Evolutionary conservation across 257 asterid species (phyloP).

Genomic region (Mentha longifolia): DNA sequence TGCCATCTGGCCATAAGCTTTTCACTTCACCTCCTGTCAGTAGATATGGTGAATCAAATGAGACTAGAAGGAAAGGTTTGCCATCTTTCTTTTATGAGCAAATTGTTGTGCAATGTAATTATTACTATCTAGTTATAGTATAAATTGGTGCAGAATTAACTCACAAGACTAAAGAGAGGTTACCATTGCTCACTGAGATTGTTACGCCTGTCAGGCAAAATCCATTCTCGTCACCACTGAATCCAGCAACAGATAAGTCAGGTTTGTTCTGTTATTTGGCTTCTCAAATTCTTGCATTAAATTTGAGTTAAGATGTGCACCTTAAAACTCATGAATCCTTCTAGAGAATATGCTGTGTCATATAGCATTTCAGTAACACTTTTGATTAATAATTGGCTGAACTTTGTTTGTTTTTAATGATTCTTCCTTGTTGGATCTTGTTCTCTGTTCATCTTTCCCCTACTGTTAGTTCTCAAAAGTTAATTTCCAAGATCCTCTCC

Average conservation of each 20-base stretch:
- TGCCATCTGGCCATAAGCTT: too few species aligned
- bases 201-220: slow-evolving; percentile 47
- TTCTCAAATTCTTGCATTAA: slow-evolving; percentile 27
- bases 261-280: slow-evolving; percentile 47
- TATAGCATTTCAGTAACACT: slow-evolving; percentile 22
- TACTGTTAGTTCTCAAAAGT: slow-evolving; percentile 5
- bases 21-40: slow-evolving; percentile 46
- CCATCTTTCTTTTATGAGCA: slow-evolving; percentile 11
- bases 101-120: slow-evolving; percentile 14
- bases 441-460: slow-evolving; percentile 3
- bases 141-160: slow-evolving; percentile 51
- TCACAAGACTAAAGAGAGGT: slow-evolving; percentile 35
- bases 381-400: slow-evolving; percentile 13
- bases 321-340: slow-evolving; percentile 23
- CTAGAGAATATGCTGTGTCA: slow-evolving; percentile 26
- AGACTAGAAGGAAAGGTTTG: slow-evolving; percentile 40
- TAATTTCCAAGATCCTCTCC: slow-evolving; percentile 2
- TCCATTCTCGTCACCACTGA: slow-evolving; percentile 38
- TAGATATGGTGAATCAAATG: slow-evolving; percentile 25
- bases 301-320: slow-evolving; percentile 21
- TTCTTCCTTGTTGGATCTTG: slow-evolving; percentile 17
- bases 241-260: slow-evolving; percentile 40
- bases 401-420: slow-evolving; percentile 19
- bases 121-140: slow-evolving; percentile 29
- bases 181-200: slow-evolving; percentile 36